Conservation (phyloP, 805 yeast genomes). For the Kazachstania kunashirensis region DNA sequence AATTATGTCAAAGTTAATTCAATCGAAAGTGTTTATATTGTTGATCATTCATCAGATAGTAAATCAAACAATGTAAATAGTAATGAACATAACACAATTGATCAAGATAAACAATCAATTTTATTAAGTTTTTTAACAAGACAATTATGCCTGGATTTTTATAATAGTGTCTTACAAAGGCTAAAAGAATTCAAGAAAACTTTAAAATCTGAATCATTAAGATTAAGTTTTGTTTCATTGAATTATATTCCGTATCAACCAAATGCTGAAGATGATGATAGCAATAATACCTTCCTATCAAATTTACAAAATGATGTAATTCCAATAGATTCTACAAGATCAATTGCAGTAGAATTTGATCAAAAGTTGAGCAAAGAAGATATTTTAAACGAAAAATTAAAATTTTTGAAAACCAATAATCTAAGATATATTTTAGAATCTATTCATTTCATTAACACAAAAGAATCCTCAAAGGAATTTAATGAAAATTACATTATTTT, state of each 20-base stretch:
- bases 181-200: slow-evolving; percentile 30
- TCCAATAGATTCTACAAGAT: slow-evolving; percentile 24
- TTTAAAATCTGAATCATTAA: slow-evolving; percentile 33
- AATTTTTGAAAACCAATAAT: slow-evolving; percentile 10
- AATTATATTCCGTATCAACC: slow-evolving; percentile 20
- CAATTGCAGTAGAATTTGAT: slow-evolving; percentile 18
- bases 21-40: slow-evolving; percentile 45
- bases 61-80: slow-evolving; percentile 28
- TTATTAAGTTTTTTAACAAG: slow-evolving; percentile 27
- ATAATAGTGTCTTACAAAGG: slow-evolving; percentile 31
- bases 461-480: slow-evolving; percentile 10
- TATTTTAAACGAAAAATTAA: slow-evolving; percentile 10
- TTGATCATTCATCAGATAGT: not conserved
- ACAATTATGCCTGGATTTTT: slow-evolving; percentile 31
- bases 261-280: slow-evolving; percentile 15
- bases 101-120: slow-evolving; percentile 22
- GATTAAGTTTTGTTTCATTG: slow-evolving; percentile 28
- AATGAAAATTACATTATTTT: slow-evolving; percentile 17
- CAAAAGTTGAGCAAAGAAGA: slow-evolving; percentile 3
- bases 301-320: slow-evolving; percentile 14
- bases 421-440: slow-evolving; percentile 24
- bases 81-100: slow-evolving; percentile 30
- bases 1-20: slow-evolving; percentile 49
- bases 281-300: slow-evolving; percentile 31
- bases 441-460: slow-evolving; percentile 14